These are phyloP conservation scores for Solanum virginianum DNA, from an alignment of 257 asterid species.

Conservation along the genomic window DNA sequence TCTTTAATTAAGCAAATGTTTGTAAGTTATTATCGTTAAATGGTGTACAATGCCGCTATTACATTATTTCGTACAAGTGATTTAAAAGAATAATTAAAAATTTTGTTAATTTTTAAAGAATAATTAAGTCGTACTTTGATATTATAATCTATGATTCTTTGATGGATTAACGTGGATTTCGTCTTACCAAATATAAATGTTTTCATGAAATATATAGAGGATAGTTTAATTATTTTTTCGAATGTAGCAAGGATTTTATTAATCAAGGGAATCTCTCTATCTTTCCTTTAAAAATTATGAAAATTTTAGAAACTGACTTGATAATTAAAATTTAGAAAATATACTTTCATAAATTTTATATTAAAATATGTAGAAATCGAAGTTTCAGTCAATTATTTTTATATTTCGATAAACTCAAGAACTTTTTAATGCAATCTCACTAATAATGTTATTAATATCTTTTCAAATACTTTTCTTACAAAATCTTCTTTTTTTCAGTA, in stretches of 20 bases:
- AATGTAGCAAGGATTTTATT: neutral
- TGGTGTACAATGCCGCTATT: neutral
- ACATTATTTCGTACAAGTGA: neutral
- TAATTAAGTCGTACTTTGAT: neutral
- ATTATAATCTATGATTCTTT: neutral
- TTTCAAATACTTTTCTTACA: too few species aligned
- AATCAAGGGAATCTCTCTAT: neutral
- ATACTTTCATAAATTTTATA: neutral
- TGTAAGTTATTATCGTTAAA: neutral
- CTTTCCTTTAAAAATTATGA: neutral
- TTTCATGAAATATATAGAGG: neutral
- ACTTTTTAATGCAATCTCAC: neutral
- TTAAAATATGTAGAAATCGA: too few species aligned
- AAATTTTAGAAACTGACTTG: neutral
- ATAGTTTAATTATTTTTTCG: neutral
- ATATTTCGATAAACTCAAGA: neutral
- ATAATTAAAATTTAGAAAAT: neutral
- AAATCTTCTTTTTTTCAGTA: neutral
- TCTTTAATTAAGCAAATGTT: neutral
- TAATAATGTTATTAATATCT: too few species aligned
- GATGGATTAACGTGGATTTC: neutral
- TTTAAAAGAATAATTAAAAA: neutral
- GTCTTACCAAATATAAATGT: neutral
- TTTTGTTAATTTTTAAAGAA: neutral
- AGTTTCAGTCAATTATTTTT: neutral